Conservation (phyloP, 2,329 filamentous ascomycete genomes). For the Cladosporium sp. region DNA sequence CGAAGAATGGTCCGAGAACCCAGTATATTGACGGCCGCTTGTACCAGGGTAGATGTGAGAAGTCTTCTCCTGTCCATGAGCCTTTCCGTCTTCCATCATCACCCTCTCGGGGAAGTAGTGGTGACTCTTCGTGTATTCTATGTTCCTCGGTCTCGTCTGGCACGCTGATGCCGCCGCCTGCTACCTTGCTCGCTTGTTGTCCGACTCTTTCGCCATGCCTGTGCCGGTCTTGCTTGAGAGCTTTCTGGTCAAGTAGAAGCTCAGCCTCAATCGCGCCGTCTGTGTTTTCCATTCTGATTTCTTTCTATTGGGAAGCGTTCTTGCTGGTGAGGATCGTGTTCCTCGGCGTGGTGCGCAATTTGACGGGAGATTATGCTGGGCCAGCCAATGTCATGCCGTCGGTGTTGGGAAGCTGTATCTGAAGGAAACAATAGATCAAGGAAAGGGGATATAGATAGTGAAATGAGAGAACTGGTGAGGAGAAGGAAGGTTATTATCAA, state of each 20-base stretch:
- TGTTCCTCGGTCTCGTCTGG: slow-evolving; percentile 13
- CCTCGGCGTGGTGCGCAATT: not conserved
- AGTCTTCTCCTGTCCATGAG: slow-evolving; percentile 44
- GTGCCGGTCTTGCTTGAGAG: slow-evolving; percentile 14
- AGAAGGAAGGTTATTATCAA: slow-evolving; percentile 11
- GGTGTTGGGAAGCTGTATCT: not conserved
- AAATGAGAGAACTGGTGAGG: not conserved
- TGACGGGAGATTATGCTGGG: not conserved
- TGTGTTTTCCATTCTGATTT: slow-evolving; percentile 26
- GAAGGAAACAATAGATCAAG: not conserved
- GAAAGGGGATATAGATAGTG: not conserved
- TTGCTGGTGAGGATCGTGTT: not conserved
- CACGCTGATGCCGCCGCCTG: slow-evolving; percentile 22
- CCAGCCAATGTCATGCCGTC: not conserved
- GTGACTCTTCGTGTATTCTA: slow-evolving; percentile 22
- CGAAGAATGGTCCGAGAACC: slow-evolving; percentile 73
- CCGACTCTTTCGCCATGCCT: slow-evolving; percentile 15
- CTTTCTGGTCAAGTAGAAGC: slow-evolving; percentile 26
- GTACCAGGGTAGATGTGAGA: slow-evolving; percentile 59
- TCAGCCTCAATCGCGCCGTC: slow-evolving; percentile 32
- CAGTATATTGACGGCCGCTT: slow-evolving; percentile 68
- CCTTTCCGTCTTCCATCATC: slow-evolving; percentile 21
- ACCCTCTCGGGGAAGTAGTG: slow-evolving; percentile 20
- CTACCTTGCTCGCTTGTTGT: slow-evolving; percentile 19
- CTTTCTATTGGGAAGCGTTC: not conserved